Conservation (phyloP, 768 basidiomycete genomes). For the Cyclocybe cylindracea region DNA sequence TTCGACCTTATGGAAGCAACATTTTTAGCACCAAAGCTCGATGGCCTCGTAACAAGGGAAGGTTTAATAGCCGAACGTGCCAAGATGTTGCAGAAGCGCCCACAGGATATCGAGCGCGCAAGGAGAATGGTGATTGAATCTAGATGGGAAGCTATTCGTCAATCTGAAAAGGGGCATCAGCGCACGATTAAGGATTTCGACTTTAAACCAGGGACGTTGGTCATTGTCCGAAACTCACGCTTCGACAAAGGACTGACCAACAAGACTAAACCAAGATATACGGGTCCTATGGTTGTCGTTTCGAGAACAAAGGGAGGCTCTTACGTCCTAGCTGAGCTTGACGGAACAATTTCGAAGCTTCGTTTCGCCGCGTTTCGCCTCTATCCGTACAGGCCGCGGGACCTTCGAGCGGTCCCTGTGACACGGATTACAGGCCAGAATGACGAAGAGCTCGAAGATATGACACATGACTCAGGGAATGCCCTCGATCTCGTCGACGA, state of each 20-base stretch:
- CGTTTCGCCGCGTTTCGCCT: conserved; percentile 25
- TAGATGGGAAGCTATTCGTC: conserved; percentile 20
- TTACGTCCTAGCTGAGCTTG: conserved; percentile 30
- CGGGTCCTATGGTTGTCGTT: conserved; percentile 38
- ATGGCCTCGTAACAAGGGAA: conserved; percentile 1
- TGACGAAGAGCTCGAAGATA: background rate
- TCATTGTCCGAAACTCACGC: conserved; percentile 33
- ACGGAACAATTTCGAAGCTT: conserved; percentile 25
- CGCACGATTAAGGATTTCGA: conserved; percentile 17
- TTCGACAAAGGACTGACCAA: conserved; percentile 26
- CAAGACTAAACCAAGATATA: conserved; percentile 35
- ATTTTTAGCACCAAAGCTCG: conserved; percentile 3
- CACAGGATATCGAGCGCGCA: conserved; percentile 7
- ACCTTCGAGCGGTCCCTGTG: conserved; percentile 6
- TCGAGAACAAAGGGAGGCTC: conserved; percentile 25
- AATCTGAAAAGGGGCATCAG: conserved; percentile 23
- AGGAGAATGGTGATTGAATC: conserved; percentile 5
- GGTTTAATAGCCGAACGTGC: conserved; percentile 14
- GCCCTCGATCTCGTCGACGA: conserved; percentile 4
- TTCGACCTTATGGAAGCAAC: conserved; percentile 19
- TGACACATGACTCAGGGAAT: conserved; percentile 9
- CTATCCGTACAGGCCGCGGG: conserved; percentile 24
- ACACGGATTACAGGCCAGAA: conserved; percentile 1
- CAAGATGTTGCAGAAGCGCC: conserved; percentile 11
- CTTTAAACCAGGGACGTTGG: conserved; percentile 30